Evolutionary conservation across 2,329 filamentous ascomycete species (phyloP).

Genomic region (Taxawa tesnikishii): DNA sequence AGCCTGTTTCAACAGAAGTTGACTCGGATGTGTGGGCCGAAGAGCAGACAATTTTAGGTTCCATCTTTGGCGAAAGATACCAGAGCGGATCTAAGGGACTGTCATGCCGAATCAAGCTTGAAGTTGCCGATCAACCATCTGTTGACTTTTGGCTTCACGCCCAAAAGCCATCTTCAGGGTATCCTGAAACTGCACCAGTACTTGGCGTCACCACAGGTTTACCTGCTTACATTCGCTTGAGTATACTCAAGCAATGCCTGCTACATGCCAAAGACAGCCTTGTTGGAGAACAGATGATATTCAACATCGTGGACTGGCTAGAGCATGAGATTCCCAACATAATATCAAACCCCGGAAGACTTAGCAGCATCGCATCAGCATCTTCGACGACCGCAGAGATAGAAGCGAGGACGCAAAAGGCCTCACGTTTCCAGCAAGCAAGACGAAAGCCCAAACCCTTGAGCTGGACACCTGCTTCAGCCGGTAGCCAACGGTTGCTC

Average conservation of each 20-base stretch:
- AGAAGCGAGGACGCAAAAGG: conserved; percentile 11
- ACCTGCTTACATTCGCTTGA: conserved; percentile 87
- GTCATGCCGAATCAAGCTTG: conserved; percentile 58
- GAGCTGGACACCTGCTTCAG: conserved; percentile 47
- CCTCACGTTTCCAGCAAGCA: conserved; percentile 5
- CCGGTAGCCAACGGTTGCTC: conserved; percentile 45
- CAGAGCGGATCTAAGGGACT: conserved; percentile 27
- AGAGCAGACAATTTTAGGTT: conserved; percentile 70
- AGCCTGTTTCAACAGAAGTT: conserved; percentile 28
- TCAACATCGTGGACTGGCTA: conserved; percentile 81
- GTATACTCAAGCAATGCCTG: conserved; percentile 67
- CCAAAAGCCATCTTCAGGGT: conserved; percentile 54
- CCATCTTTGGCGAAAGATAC: conserved; percentile 72
- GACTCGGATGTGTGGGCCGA: conserved; percentile 60
- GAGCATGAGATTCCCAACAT: conserved; percentile 75
- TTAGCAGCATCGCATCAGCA: conserved; percentile 71
- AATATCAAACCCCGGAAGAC: conserved; percentile 68
- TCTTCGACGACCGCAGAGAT: conserved; percentile 45
- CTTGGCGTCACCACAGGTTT: conserved; percentile 57
- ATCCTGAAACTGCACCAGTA: conserved; percentile 57
- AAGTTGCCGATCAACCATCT: conserved; percentile 31
- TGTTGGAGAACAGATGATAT: conserved; percentile 80
- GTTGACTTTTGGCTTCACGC: conserved; percentile 48
- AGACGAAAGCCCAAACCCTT: conserved; percentile 41
- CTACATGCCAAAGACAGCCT: conserved; percentile 58